A percentile compares a stretch with the other conserved stretches of the same genome.
Conservation (phyloP, 1,284 basidiomycete species). For the Xerocomus minutiporus region DNA sequence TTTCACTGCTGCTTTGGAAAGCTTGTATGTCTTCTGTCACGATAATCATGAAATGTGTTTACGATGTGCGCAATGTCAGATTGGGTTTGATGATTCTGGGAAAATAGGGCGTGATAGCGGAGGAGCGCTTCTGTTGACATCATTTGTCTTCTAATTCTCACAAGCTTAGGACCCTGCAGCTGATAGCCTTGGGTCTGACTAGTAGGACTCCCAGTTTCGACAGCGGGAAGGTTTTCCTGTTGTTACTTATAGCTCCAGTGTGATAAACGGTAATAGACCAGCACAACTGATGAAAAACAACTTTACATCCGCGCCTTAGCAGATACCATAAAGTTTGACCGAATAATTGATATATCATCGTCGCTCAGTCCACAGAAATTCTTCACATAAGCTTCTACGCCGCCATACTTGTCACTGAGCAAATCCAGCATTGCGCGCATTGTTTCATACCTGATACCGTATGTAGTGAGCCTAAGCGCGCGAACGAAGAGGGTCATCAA, state of each 20-base stretch:
- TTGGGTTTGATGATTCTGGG: background rate
- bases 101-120: background rate
- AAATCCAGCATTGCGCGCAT: constrained; percentile 65
- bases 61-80: background rate
- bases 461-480: background rate
- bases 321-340: constrained; percentile 51
- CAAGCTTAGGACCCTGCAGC: background rate
- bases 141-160: background rate
- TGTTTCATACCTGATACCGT: constrained; percentile 51
- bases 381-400: constrained; percentile 61
- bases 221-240: background rate
- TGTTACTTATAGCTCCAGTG: background rate
- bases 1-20: background rate
- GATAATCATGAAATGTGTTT: background rate
- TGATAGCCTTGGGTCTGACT: background rate
- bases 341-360: constrained; percentile 56
- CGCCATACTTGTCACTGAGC: constrained; percentile 58
- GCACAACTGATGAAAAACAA: too few relatives aligned
- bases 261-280: background rate
- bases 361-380: constrained; percentile 50
- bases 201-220: background rate
- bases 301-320: constrained; percentile 31
- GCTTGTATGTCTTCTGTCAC: background rate
- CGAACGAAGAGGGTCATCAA: background rate
- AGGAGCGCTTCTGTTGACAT: background rate